These are phyloP conservation scores for Quercus ilex DNA, from an alignment of 306 rosid species.

Conservation along the genomic window DNA sequence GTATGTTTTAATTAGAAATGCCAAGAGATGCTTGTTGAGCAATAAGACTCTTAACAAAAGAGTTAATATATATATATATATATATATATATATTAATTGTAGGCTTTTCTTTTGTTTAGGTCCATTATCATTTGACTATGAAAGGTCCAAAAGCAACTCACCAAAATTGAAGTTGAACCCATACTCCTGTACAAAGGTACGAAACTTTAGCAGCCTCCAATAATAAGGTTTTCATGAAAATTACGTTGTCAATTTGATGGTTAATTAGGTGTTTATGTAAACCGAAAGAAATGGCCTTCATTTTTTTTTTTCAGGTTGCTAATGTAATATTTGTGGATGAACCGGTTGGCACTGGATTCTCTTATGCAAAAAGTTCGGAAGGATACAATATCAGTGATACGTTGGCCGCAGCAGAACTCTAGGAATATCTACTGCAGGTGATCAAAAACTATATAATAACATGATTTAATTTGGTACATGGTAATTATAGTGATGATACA, in stretches of 20 bases:
- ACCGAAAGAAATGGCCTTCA: background rate
- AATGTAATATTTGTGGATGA: constrained; percentile 26
- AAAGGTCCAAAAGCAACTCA: background rate
- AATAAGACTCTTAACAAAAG: too few relatives aligned
- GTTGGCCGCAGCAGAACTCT: background rate
- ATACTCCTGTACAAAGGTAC: constrained; percentile 24
- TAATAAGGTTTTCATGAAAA: too few relatives aligned
- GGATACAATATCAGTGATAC: constrained; percentile 7
- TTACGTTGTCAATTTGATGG: background rate
- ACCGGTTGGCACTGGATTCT: constrained; percentile 22
- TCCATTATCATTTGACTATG: constrained; percentile 3
- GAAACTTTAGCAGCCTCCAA: too few relatives aligned
- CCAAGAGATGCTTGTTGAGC: too few relatives aligned
- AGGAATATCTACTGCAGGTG: constrained; percentile 8
- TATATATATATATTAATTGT: too few relatives aligned
- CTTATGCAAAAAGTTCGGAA: background rate
- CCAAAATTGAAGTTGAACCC: constrained; percentile 20
- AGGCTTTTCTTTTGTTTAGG: too few relatives aligned
- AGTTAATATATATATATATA: too few relatives aligned
- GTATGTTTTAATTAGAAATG: too few relatives aligned
- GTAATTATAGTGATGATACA: too few relatives aligned
- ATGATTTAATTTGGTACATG: too few relatives aligned
- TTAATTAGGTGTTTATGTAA: background rate
- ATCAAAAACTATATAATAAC: background rate
- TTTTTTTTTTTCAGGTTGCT: constrained; percentile 12